Conservation (phyloP, 768 basidiomycete species). For the Lactifluus subvellereus region DNA sequence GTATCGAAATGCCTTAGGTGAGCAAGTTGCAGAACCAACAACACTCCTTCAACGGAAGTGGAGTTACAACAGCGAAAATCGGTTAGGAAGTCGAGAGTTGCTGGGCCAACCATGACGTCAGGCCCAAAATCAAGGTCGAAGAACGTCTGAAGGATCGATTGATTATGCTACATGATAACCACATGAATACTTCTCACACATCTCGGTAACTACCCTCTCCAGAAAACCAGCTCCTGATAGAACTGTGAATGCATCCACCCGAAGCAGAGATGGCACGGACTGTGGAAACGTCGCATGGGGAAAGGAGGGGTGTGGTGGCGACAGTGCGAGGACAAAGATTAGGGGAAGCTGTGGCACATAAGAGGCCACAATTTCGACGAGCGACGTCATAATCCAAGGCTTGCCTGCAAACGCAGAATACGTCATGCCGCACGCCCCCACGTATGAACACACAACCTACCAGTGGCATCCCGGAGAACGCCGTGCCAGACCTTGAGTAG, state of each 20-base stretch:
- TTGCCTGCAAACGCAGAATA: conserved; percentile 69
- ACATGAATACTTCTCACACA: conserved; percentile 26
- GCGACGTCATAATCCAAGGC: neutral
- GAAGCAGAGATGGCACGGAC: conserved; percentile 51
- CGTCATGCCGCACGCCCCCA: conserved; percentile 34
- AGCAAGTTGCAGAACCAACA: conserved; percentile 59
- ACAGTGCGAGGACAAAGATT: conserved; percentile 57
- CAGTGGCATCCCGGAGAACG: conserved; percentile 31
- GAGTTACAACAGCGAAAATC: conserved; percentile 55
- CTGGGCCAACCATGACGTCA: conserved; percentile 54
- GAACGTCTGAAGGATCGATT: conserved; percentile 42
- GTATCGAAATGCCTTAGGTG: conserved; percentile 69
- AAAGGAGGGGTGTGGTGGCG: conserved; percentile 50
- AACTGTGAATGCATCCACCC: conserved; percentile 45
- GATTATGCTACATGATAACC: neutral
- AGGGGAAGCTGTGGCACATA: conserved; percentile 51
- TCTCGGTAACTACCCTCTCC: conserved; percentile 51
- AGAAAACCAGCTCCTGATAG: conserved; percentile 45
- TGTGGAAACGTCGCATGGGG: conserved; percentile 56
- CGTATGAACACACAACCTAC: conserved; percentile 1
- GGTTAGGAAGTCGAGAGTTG: conserved; percentile 46
- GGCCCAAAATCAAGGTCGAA: conserved; percentile 60
- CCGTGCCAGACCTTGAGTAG: conserved; percentile 57
- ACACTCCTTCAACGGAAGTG: conserved; percentile 49
- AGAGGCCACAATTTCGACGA: conserved; percentile 37